phyloP scores from a whole-genome alignment of 129 eudicot genomes.

The Centella asiatica region DNA sequence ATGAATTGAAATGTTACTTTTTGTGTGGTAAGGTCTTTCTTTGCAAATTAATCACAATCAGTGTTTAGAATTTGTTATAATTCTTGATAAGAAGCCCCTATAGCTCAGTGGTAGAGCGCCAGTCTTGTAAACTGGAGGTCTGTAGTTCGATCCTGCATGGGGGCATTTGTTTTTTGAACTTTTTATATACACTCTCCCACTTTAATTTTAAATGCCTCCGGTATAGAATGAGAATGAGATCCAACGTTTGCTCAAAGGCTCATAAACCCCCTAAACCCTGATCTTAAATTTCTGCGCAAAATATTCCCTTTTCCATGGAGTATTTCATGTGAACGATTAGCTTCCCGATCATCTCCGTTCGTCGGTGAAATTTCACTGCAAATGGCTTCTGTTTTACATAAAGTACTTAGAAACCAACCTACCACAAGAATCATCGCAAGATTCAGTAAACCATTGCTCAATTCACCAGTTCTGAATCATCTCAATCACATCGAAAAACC shows the following conservation, averaged over 20 bases:
- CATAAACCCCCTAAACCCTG: slow-evolving; percentile 18
- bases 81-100: slow-evolving; percentile 59
- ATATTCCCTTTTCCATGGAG: no score
- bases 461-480: slow-evolving; percentile 19
- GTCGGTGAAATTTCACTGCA: neutral
- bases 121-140: slow-evolving; percentile 99
- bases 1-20: no score
- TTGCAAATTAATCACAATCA: no score
- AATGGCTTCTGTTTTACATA: slow-evolving; percentile 47
- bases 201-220: neutral
- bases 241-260: slow-evolving; percentile 6
- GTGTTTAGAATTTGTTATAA: no score
- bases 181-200: neutral
- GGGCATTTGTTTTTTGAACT: slow-evolving; percentile 26
- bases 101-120: slow-evolving; percentile 99
- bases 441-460: slow-evolving; percentile 26
- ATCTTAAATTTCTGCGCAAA: neutral
- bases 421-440: slow-evolving; percentile 23
- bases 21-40: no score
- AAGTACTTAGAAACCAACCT: slow-evolving; percentile 30
- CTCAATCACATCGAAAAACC: slow-evolving; percentile 12
- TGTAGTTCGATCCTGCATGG: slow-evolving; percentile 99
- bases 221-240: neutral
- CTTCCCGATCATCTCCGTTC: no score
- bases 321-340: no score